Evolutionary conservation across 2,329 filamentous ascomycete species (phyloP), one percentile per base, ranked within the genome.

Genomic region (Helotiales sp.): DNA sequence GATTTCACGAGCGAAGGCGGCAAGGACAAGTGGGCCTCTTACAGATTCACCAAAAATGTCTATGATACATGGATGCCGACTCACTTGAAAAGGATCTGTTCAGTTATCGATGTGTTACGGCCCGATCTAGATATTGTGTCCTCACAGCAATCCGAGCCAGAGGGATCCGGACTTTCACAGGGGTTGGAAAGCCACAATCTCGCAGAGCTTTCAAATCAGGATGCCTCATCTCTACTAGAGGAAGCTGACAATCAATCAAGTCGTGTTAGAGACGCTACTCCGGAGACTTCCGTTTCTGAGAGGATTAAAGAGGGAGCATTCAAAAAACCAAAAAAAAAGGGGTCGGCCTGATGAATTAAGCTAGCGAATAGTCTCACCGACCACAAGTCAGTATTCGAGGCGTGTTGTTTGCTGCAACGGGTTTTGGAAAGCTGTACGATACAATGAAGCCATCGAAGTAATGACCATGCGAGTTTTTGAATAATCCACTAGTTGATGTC

Each of bases 1-100:
- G 31, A 54, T 58, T 70, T 73, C 54, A 66, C 63, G 0, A 54
- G 2, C 15, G 15, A 61, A 22, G 65, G 70, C 31, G 67, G 69
- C 13, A 71, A 53, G 54, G 67, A 72, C 10, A 73, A 67, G 59
- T 73, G 55, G 61, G 61, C 57, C 8, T 31, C 59, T 30, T 64
- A 64, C 49, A 63, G 52, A 33, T 66, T 66, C 57, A 69, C 64
- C 10, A 71, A 62, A 46, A 72, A 65, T 51, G 34, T 62, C 50
- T 73, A 72, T 52, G 59, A 72, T 52, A 57, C 52, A 24, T 73
- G 66, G 68, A 65, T 68, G 64, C 67, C 64, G 15, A 57, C 56
- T 50, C 67, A 73, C 56, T 59, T 72, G n/a, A 63, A 70, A 66
- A 65, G 66, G 58, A 64, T 74, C n/a, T 62, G 59, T 54, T 64